phyloP scores from a whole-genome alignment of 2,329 filamentous ascomycete species.

The Chrysosporium queenslandicum region DNA sequence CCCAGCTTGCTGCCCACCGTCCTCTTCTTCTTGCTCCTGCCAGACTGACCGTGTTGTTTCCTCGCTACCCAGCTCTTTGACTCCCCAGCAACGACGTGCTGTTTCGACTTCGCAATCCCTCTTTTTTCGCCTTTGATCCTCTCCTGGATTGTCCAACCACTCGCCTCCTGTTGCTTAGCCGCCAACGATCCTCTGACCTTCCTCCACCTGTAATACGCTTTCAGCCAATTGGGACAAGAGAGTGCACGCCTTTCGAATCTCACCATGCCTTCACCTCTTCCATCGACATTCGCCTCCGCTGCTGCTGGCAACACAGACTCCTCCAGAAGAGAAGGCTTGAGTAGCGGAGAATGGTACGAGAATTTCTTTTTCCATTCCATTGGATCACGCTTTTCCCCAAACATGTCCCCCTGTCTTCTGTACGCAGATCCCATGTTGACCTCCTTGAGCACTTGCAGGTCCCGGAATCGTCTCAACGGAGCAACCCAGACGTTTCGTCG shows the following conservation, averaged over 20 bases:
- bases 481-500: constrained; percentile 58
- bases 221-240: neutral
- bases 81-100: neutral
- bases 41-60: too few species aligned
- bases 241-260: constrained; percentile 13
- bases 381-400: neutral
- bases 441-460: constrained; percentile 35
- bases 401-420: neutral
- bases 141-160: neutral
- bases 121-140: too few species aligned
- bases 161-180: constrained; percentile 1
- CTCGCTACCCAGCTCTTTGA: neutral
- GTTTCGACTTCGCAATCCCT: neutral
- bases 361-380: neutral
- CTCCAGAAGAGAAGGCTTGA: constrained; percentile 50
- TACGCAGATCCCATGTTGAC: neutral
- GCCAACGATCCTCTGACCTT: constrained; percentile 1
- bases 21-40: neutral
- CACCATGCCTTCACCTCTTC: constrained; percentile 62
- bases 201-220: neutral
- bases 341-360: constrained; percentile 61
- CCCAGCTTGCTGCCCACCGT: too few species aligned
- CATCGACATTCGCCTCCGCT: constrained; percentile 75
- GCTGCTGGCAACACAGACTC: constrained; percentile 63
- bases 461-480: constrained; percentile 53